A percentile compares a stretch with the other conserved stretches of the same genome.
phyloP scores from a whole-genome alignment of 495 filamentous ascomycete species.

The Coniosporium apollinis region DNA sequence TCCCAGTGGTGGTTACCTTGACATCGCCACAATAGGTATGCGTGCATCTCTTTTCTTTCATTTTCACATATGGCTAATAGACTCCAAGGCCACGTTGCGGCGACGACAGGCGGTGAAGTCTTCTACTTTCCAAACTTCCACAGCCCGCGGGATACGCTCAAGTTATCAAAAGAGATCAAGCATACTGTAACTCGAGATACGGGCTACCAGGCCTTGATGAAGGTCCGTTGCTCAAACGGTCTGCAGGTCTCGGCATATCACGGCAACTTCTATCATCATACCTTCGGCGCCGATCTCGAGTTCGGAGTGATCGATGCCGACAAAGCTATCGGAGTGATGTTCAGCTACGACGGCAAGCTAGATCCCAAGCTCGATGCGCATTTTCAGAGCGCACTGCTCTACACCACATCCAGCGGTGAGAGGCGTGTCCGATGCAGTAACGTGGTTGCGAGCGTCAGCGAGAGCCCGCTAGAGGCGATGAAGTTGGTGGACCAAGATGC shows the following conservation, averaged over 20 bases:
- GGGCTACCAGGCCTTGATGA: conserved; percentile 94
- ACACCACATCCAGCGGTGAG: conserved; percentile 82
- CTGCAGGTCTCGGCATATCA: conserved; percentile 87
- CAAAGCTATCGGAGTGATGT: conserved; percentile 81
- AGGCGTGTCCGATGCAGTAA: conserved; percentile 86
- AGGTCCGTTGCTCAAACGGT: conserved; percentile 93
- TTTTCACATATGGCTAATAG: not conserved
- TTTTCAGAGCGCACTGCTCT: conserved; percentile 89
- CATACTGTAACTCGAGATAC: conserved; percentile 85
- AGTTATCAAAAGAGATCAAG: conserved; percentile 69
- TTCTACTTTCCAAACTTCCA: conserved; percentile 97
- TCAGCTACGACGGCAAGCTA: conserved; percentile 93
- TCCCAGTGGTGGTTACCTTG: conserved; percentile 74
- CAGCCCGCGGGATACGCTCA: conserved; percentile 63
- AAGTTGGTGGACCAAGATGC: conserved; percentile 91
- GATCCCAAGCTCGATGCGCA: conserved; percentile 92
- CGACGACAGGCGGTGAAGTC: conserved; percentile 75
- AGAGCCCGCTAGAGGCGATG: conserved; percentile 68
- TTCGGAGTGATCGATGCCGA: conserved; percentile 87
- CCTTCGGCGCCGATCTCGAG: conserved; percentile 87
- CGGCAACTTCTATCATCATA: conserved; percentile 91
- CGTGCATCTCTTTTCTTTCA: conserved; percentile 22
- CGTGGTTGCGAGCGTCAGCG: conserved; percentile 78
- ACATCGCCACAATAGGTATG: conserved; percentile 86
- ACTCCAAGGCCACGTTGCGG: conserved; percentile 46